Percentiles rank a stretch among this genome's conserved stretches.
Conservation (phyloP, 23 red algal genomes). For the Gracilaria domingensis region DNA sequence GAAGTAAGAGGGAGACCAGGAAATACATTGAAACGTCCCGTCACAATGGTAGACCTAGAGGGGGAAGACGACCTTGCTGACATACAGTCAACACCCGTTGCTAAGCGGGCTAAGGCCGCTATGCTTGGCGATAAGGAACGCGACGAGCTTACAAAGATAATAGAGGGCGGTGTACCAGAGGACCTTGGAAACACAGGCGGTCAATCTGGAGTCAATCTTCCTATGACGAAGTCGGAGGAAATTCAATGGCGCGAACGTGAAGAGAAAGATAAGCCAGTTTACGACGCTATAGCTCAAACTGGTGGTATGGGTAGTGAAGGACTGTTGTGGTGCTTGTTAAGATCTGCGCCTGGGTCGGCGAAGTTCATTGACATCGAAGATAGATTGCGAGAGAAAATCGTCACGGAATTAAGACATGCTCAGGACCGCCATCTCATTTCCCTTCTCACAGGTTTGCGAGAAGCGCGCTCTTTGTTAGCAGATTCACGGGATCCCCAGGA, state of each 20-base stretch:
- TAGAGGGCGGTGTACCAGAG: slow-evolving; percentile 17
- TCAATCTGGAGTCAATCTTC: neutral
- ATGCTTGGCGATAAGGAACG: slow-evolving; percentile 34
- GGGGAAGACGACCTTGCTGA: slow-evolving; percentile 8
- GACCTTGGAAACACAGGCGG: slow-evolving; percentile 15
- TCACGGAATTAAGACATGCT: slow-evolving; percentile 11
- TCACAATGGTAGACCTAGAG: neutral
- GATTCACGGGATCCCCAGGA: slow-evolving; percentile 4
- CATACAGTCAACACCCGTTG: neutral
- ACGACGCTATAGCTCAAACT: slow-evolving; percentile 17
- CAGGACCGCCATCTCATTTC: slow-evolving; percentile 13
- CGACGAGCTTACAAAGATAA: slow-evolving; percentile 34
- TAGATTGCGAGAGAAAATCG: slow-evolving; percentile 15
- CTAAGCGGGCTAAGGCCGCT: slow-evolving; percentile 20
- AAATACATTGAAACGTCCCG: slow-evolving; percentile 1
- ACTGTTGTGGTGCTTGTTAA: slow-evolving; percentile 17
- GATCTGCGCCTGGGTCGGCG: slow-evolving; percentile 9
- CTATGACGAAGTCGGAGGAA: slow-evolving; percentile 30
- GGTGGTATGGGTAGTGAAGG: slow-evolving; percentile 24
- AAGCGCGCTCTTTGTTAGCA: neutral
- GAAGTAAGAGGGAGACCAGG: neutral
- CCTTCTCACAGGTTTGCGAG: neutral
- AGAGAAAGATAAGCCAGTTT: slow-evolving; percentile 30
- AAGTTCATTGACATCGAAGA: slow-evolving; percentile 25
- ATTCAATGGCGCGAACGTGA: slow-evolving; percentile 26